Percentiles rank a stretch among this genome's conserved stretches.
These are phyloP conservation scores for Penicillium aurantiogriseum DNA, from an alignment of 2,329 filamentous ascomycete genomes.

Conservation along the genomic window DNA sequence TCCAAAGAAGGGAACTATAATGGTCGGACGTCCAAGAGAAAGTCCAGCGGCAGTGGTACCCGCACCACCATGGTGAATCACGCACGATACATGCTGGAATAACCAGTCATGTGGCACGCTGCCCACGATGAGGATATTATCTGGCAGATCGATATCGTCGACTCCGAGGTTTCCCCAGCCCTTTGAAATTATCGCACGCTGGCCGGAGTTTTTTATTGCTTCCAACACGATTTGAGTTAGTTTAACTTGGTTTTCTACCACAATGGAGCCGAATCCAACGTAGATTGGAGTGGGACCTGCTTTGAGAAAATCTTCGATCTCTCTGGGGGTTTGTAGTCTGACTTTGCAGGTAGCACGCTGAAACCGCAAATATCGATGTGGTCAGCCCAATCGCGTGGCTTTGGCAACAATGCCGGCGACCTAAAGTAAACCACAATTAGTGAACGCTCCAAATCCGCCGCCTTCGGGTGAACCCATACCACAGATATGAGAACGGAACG, in stretches of 20 bases:
- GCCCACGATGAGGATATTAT: conserved; percentile 77
- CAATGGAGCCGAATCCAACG: conserved; percentile 80
- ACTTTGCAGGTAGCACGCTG: conserved; percentile 69
- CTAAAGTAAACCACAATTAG: conserved; percentile 24
- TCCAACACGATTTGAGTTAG: conserved; percentile 72
- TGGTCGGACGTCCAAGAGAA: conserved; percentile 72
- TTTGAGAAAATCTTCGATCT: conserved; percentile 65
- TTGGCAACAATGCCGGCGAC: conserved; percentile 74
- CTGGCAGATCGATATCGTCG: conserved; percentile 66
- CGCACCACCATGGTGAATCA: conserved; percentile 84
- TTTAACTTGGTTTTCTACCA: conserved; percentile 70
- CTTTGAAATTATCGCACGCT: conserved; percentile 79
- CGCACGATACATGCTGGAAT: conserved; percentile 74
- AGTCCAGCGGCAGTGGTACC: conserved; percentile 89
- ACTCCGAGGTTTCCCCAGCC: conserved; percentile 84
- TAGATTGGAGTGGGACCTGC: conserved; percentile 72
- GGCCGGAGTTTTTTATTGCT: conserved; percentile 63
- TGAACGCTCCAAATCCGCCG: conserved; percentile 4
- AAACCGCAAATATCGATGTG: conserved; percentile 75
- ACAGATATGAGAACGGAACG: conserved; percentile 88
- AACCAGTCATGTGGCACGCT: conserved; percentile 89
- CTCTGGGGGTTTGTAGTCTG: conserved; percentile 64
- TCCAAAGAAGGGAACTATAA: conserved; percentile 83
- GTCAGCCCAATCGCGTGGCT: conserved; percentile 71
- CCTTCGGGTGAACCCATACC: conserved; percentile 47